Evolutionary conservation across 2,329 filamentous ascomycete species (phyloP), one percentile per base, ranked within the genome.

Genomic region (Podosphaera xanthii): DNA sequence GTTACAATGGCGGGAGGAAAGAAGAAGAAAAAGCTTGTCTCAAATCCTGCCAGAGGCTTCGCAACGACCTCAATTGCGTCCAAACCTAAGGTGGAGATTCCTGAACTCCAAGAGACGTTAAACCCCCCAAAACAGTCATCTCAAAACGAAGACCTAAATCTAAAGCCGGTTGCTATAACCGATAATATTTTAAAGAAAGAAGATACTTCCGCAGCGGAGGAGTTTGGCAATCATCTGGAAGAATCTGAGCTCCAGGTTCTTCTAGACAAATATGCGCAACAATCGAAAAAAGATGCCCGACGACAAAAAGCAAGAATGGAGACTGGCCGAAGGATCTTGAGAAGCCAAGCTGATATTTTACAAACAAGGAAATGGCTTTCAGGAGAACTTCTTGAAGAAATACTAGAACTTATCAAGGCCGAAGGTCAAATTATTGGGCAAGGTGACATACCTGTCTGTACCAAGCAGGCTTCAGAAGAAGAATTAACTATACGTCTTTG

Each of bases 61-160:
- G 88, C 91, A 63, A 98, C 92, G 4, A 94, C 87, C 10, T 97
- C 91, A 1, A 79, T 94, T 61, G 87, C 89, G 50, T 94, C 88
- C 33, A 60, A 90, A 66, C 77, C 82, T 7, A 78, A 87, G 69
- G 75, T 79, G 53, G 88, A 91, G 67, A 62, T 71, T 60, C 68
- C 72, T 44, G 71, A 72, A 49, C 63, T 66, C 50, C 68, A 64
- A 50, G 58, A 58, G 40, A 68, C 63, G 57, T 58, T 57, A 56
- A 60, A 62, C 34, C 59, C 62, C 31, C 40, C n/a, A 12, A 44
- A 44, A 44, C 40, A 6, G 40, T 12, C 10, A 7, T 44, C 40
- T 14, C 40, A 12, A 44, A 12, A 12, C n/a, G 40, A 44, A 44
- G 40, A 44, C 40, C 10, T 12, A 14, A 44, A 44, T 4, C 4